Conservation (phyloP, 225 moss, liverwort and hornwort genomes). For the Straminergon stramineum region DNA sequence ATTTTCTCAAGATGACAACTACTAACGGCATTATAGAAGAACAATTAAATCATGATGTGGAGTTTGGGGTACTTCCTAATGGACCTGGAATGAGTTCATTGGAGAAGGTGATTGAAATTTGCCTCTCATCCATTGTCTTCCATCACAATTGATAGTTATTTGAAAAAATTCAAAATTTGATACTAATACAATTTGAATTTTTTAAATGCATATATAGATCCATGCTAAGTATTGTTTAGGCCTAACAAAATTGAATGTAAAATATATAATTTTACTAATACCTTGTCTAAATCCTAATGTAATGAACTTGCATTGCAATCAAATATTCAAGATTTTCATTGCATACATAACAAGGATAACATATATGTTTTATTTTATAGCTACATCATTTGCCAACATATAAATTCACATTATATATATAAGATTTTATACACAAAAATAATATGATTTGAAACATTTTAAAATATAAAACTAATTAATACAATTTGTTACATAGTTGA, state of each 20-base stretch:
- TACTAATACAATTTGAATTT: neutral
- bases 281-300: neutral
- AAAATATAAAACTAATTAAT: neutral
- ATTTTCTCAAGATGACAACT: conserved; percentile 50
- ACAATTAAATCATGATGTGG: conserved; percentile 23
- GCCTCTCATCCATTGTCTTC: too few relatives aligned
- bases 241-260: neutral
- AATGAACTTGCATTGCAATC: too few relatives aligned
- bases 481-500: conserved; percentile 9
- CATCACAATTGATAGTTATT: neutral
- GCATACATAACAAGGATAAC: neutral
- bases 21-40: neutral
- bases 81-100: conserved; percentile 52
- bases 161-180: neutral
- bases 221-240: neutral
- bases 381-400: neutral
- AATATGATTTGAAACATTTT: neutral
- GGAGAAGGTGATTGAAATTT: conserved; percentile 35
- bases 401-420: too few relatives aligned
- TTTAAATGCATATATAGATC: neutral
- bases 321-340: neutral
- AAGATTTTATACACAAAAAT: neutral
- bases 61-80: conserved; percentile 47
- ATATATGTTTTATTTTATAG: neutral
- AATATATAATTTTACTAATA: too few relatives aligned